phyloP scores from a whole-genome alignment of 2,329 filamentous ascomycete genomes.

The Dothistroma pini region DNA sequence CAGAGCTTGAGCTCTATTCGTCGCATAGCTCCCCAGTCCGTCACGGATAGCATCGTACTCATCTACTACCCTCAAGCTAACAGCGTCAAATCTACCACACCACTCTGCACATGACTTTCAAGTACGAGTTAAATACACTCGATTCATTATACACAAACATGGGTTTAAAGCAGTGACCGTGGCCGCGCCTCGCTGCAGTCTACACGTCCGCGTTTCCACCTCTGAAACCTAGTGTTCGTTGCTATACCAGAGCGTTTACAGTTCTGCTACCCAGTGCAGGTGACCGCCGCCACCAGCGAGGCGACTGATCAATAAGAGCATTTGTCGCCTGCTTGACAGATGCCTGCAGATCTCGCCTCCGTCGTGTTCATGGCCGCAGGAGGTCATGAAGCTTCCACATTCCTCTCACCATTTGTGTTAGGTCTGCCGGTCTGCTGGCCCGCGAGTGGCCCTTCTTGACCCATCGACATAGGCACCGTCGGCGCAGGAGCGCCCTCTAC shows the following conservation, averaged over 20 bases:
- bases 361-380: neutral
- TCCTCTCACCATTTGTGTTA: neutral
- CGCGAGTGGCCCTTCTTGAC: neutral
- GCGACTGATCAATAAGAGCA: neutral
- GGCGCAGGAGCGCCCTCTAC: constrained; percentile 3
- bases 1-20: neutral
- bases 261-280: neutral
- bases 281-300: neutral
- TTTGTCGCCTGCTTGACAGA: neutral
- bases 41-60: neutral
- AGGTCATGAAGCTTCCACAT: neutral
- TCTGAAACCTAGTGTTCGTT: constrained; percentile 4
- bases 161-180: neutral
- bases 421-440: neutral
- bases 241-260: neutral
- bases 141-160: constrained; percentile 12
- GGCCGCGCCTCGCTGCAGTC: neutral
- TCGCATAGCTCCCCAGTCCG: neutral
- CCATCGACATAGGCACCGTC: neutral
- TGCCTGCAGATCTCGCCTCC: neutral
- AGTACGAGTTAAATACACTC: neutral
- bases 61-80: neutral
- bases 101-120: neutral
- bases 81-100: neutral
- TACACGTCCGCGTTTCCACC: neutral